phyloP scores from a whole-genome alignment of 2,329 filamentous ascomycete genomes.

The Hypoxylon sp. region DNA sequence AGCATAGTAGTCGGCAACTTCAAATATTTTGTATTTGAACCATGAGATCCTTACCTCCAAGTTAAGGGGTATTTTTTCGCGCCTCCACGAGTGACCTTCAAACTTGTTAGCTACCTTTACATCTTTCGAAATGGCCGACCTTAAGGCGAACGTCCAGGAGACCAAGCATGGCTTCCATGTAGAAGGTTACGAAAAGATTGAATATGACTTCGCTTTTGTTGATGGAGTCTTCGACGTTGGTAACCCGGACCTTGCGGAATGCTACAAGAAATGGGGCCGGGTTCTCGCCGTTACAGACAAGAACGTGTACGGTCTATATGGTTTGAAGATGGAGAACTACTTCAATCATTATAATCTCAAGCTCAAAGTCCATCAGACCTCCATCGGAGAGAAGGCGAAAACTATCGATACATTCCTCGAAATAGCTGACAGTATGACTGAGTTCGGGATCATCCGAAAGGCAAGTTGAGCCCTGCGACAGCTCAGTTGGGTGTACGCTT shows the following conservation, averaged over 20 bases:
- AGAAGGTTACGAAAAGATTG: conserved; percentile 81
- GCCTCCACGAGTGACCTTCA: too few relatives aligned
- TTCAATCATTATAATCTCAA: conserved; percentile 75
- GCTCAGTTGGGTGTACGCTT: not conserved
- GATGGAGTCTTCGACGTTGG: conserved; percentile 75
- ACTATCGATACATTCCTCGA: conserved; percentile 77
- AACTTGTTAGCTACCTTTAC: not conserved
- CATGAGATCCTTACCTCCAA: not conserved
- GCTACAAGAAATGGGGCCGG: conserved; percentile 75
- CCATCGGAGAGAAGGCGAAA: conserved; percentile 83
- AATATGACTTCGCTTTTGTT: conserved; percentile 81
- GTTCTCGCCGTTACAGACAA: conserved; percentile 78
- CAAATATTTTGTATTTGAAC: conserved; percentile 34
- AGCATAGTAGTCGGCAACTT: conserved; percentile 11
- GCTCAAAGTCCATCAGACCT: conserved; percentile 78
- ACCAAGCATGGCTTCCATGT: conserved; percentile 78
- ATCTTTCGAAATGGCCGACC: conserved; percentile 72
- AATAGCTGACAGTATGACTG: conserved; percentile 81
- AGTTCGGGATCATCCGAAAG: conserved; percentile 79
- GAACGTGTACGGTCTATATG: conserved; percentile 79
- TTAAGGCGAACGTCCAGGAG: conserved; percentile 75
- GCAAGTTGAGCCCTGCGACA: conserved; percentile 47
- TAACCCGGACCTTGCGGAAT: conserved; percentile 74
- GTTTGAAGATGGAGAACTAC: conserved; percentile 75
- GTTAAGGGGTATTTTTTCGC: not conserved